Conservation (phyloP, 2,329 filamentous ascomycete genomes). For the Paecilomyces variotii region DNA sequence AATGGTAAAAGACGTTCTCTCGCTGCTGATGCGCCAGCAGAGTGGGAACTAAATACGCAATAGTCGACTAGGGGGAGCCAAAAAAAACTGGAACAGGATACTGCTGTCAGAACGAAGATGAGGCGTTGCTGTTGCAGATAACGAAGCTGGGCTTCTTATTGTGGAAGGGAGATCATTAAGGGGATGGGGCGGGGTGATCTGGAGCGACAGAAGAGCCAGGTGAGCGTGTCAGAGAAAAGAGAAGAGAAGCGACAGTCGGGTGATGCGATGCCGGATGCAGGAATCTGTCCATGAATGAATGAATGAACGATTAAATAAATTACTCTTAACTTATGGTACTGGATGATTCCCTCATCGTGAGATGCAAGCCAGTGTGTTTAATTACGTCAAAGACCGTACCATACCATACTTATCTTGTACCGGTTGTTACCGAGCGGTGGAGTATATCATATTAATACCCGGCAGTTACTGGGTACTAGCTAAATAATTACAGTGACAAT, state of each 20-base stretch:
- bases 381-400: not conserved
- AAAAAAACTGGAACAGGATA: not conserved
- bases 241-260: not conserved
- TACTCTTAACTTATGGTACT: not conserved
- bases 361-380: not conserved
- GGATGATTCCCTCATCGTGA: not conserved
- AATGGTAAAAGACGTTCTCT: not conserved
- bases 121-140: not conserved
- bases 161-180: not conserved
- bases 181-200: not conserved
- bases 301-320: too few species aligned
- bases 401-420: not conserved
- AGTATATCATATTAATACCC: too few species aligned
- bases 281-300: too few species aligned
- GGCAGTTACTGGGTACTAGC: too few species aligned
- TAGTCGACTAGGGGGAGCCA: not conserved
- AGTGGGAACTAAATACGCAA: not conserved
- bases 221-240: not conserved
- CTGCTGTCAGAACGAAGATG: not conserved
- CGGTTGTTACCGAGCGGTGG: not conserved
- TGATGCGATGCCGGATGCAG: not conserved
- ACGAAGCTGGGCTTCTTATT: not conserved
- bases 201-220: not conserved
- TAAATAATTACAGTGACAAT: too few species aligned
- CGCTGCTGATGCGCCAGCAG: not conserved